These are phyloP conservation scores for Nigrograna mackinnonii DNA, from an alignment of 2,329 filamentous ascomycete genomes.

Conservation along the genomic window DNA sequence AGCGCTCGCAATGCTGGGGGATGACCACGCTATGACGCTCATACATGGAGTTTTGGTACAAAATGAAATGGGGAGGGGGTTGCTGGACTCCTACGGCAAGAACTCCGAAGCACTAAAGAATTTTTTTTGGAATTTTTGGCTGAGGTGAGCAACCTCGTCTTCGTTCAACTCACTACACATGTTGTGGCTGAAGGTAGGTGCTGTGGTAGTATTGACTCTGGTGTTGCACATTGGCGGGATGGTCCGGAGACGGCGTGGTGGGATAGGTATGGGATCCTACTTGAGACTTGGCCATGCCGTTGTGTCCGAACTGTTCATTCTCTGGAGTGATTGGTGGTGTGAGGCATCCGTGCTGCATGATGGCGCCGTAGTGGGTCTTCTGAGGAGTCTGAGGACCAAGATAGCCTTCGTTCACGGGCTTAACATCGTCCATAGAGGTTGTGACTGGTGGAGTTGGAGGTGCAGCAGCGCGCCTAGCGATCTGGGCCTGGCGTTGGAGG, in stretches of 20 bases:
- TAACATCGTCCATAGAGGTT: slow-evolving; percentile 54
- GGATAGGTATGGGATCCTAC: slow-evolving; percentile 31
- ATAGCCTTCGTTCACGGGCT: slow-evolving; percentile 49
- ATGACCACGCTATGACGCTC: slow-evolving; percentile 44
- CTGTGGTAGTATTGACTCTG: slow-evolving; percentile 38
- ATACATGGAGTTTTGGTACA: slow-evolving; percentile 40
- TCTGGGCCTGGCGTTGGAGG: slow-evolving; percentile 61
- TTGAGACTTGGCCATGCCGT: slow-evolving; percentile 32
- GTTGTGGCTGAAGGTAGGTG: slow-evolving; percentile 39
- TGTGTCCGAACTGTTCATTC: slow-evolving; percentile 43
- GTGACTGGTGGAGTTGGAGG: slow-evolving; percentile 64
- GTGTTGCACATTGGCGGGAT: slow-evolving; percentile 30
- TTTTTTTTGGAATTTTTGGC: slow-evolving; percentile 6
- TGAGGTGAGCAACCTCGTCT: too few relatives aligned
- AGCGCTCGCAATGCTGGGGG: slow-evolving; percentile 42
- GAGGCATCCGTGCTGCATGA: slow-evolving; percentile 73
- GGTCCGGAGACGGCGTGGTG: slow-evolving; percentile 40
- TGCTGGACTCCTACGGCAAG: slow-evolving; percentile 10
- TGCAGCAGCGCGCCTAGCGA: slow-evolving; percentile 46
- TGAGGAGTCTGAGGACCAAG: slow-evolving; percentile 78
- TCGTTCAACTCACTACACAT: slow-evolving; percentile 31
- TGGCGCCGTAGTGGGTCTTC: slow-evolving; percentile 68
- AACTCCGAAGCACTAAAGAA: not conserved
- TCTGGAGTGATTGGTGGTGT: slow-evolving; percentile 88
- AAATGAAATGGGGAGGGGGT: slow-evolving; percentile 7